Base-by-base conservation (phyloP, 257 asterid genomes). In the Orobanche coerulescens region DNA sequence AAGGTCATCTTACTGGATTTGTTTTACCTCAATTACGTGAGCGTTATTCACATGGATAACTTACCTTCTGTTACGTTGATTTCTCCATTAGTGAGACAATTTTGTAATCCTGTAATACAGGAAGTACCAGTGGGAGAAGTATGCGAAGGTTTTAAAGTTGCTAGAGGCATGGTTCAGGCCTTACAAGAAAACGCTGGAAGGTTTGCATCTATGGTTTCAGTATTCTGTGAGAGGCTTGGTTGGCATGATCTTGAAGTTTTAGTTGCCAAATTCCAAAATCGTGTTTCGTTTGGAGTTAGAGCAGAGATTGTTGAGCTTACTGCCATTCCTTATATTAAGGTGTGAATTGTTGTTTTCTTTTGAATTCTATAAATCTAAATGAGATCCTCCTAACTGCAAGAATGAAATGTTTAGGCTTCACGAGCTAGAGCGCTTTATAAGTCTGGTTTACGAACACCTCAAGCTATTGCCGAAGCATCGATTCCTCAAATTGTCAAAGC, bases 91-190 rank as follows among this genome's bases (percentile, higher is more conserved):
- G 62, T 44, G 59, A 43, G 52, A 47, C 48, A 65, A 28, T 26
- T 54, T 48, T 70, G 53, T 64, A 61, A 58, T 73, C 53, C 61
- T 80, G 74, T 64, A 67, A 56, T 68, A 59, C 66, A 92, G 98
- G 98, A 92, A 84, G 73, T 81, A 56, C 95, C 95, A 2, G 87
- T 92, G 31, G 70, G 71, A 24, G 95, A 92, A 68, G 98, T 86
- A 48, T 92, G 96, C 73, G 83, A 79, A 58, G 83, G 89, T 68
- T 92, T 86, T 74, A 83, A 81, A 81, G 98, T 92, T 53, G 95
- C 96, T 58, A 80, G 98, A 79, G 98, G 98, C 64, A 86, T 88
- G 98, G 98, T 92, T 76, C 98, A 92, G 80, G 86, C 95, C 62
- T 81, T 92, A 47, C 98, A 92, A 79, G 98, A 92, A 77, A 92